A percentile compares a stretch with the other conserved stretches of the same genome.
Evolutionary conservation across 768 basidiomycete genomes (phyloP).

Genomic region (Glaciozyma antarctica): DNA sequence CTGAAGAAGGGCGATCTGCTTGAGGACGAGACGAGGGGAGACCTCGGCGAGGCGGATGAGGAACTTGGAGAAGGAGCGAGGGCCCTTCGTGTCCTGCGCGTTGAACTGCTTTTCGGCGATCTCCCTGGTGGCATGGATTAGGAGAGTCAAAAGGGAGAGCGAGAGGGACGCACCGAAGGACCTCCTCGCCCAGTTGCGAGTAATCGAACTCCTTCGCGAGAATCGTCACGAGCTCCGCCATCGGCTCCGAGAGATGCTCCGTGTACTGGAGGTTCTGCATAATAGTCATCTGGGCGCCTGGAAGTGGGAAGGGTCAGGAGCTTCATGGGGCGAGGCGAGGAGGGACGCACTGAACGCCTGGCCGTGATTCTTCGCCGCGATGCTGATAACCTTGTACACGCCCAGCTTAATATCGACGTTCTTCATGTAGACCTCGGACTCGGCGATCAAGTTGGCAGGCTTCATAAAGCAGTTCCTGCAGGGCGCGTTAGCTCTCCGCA

Average conservation of each 20-base stretch:
- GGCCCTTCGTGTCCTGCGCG: slow-evolving; percentile 75
- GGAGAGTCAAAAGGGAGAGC: background rate
- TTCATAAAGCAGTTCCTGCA: slow-evolving; percentile 67
- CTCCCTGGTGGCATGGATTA: slow-evolving; percentile 47
- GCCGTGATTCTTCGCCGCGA: slow-evolving; percentile 81
- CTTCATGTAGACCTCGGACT: slow-evolving; percentile 85
- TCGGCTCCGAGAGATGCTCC: slow-evolving; percentile 85
- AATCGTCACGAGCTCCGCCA: slow-evolving; percentile 77
- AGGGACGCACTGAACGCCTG: slow-evolving; percentile 55
- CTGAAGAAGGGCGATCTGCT: slow-evolving; percentile 77
- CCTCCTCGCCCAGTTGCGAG: slow-evolving; percentile 77
- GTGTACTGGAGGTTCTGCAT: slow-evolving; percentile 87
- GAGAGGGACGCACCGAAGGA: slow-evolving; percentile 48
- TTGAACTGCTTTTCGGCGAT: slow-evolving; percentile 68
- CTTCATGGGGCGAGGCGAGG: too few relatives aligned
- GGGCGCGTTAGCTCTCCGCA: background rate
- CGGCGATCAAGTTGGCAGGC: slow-evolving; percentile 75
- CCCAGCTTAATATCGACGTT: slow-evolving; percentile 55
- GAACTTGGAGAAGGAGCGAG: slow-evolving; percentile 75
- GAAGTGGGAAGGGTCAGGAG: background rate
- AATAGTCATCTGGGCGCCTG: slow-evolving; percentile 69
- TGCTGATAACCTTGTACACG: slow-evolving; percentile 81
- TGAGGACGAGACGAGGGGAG: slow-evolving; percentile 66
- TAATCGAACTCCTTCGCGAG: slow-evolving; percentile 81
- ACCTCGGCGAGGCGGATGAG: slow-evolving; percentile 69